Percentiles rank a stretch among this genome's conserved stretches.
These are phyloP conservation scores for Primulina eburnea DNA, from an alignment of 257 asterid species.

Conservation along the genomic window DNA sequence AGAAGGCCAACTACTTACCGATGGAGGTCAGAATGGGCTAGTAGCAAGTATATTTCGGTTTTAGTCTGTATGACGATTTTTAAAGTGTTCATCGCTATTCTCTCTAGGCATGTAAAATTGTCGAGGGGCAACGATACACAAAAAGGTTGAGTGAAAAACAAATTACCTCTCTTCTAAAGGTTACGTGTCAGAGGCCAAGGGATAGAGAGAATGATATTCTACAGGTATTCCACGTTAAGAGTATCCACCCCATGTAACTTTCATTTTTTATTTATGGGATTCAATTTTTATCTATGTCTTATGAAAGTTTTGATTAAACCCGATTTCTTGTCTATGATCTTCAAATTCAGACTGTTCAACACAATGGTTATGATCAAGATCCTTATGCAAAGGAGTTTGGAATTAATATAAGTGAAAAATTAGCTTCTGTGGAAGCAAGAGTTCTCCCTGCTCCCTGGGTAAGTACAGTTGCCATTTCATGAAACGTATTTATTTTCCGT, in stretches of 20 bases:
- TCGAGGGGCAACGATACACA: constrained; percentile 97
- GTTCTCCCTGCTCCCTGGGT: constrained; percentile 99
- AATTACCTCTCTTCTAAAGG: constrained; percentile 85
- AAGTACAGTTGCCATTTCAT: constrained; percentile 24
- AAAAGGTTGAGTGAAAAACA: constrained; percentile 95
- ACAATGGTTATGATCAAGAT: constrained; percentile 79
- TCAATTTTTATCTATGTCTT: not conserved
- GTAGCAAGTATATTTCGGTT: not conserved
- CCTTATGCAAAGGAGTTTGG: constrained; percentile 97
- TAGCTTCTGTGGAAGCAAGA: constrained; percentile 91
- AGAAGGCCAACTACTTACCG: constrained; percentile 96
- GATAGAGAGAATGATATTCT: constrained; percentile 85
- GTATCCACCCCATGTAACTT: not conserved
- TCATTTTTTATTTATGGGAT: not conserved
- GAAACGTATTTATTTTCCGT: not conserved
- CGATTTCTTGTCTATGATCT: constrained; percentile 7
- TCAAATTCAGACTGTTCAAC: constrained; percentile 73
- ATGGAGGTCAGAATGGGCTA: constrained; percentile 68
- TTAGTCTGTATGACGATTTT: not conserved
- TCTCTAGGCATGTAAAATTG: constrained; percentile 91
- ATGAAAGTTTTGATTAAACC: constrained; percentile 4
- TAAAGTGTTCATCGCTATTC: constrained; percentile 21
- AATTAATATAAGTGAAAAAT: constrained; percentile 73
- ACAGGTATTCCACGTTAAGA: constrained; percentile 48
- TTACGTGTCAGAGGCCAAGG: constrained; percentile 98